These are phyloP conservation scores for Citrus hindsii DNA, from an alignment of 345 rosid species.

Conservation along the genomic window DNA sequence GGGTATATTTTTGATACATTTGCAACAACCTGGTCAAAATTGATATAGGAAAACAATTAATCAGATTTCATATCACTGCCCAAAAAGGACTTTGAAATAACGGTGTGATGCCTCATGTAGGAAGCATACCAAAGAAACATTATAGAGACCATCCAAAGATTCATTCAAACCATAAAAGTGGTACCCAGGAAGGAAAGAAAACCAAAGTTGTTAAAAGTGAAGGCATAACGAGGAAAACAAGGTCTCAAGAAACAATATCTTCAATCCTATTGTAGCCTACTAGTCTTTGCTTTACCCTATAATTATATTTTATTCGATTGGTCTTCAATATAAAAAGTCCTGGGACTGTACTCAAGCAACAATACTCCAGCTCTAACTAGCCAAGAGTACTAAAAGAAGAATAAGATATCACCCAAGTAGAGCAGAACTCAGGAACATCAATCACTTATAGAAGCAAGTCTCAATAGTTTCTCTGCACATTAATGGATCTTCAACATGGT, in stretches of 20 bases:
- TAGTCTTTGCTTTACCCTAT: not conserved
- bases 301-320: not conserved
- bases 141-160: not conserved
- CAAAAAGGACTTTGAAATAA: not conserved
- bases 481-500: not conserved
- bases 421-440: not conserved
- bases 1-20: constrained; percentile 53
- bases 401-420: not conserved
- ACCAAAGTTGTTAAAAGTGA: not conserved
- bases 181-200: not conserved
- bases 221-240: not conserved
- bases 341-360: constrained; percentile 1
- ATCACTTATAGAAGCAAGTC: not conserved
- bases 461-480: not conserved
- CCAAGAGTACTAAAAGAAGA: not conserved
- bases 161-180: not conserved
- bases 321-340: not conserved
- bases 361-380: not conserved
- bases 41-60: not conserved
- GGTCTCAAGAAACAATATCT: not conserved
- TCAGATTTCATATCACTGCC: not conserved
- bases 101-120: not conserved
- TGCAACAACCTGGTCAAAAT: constrained; percentile 43
- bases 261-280: not conserved
- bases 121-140: not conserved